Evolutionary conservation across 495 filamentous ascomycete genomes (phyloP), one percentile per base, ranked within the genome.

Genomic region (Jackrogersella minutella): DNA sequence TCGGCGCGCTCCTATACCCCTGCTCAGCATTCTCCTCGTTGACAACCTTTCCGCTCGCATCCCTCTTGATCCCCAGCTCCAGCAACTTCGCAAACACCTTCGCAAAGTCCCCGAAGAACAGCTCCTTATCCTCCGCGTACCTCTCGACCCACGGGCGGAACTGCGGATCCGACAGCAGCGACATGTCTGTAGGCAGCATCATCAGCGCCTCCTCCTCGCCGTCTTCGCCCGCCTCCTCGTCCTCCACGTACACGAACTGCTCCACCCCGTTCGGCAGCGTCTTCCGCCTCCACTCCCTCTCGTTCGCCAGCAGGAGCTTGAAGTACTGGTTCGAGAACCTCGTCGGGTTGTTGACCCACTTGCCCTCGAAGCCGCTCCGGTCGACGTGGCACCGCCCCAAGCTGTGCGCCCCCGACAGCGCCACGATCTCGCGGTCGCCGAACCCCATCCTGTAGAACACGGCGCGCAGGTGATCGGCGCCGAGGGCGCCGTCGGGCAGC

Each of bases 391-490:
- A 87, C n/a, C 86, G 78, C 1, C 85, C 85, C 4, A 88, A 75
- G 58, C 82, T 88, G 64, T 88, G 85, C 56, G 85, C 87, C n/a
- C 87, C 85, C 9, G 78, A 64, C 68, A 88, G 61, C 19, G 85
- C 86, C 2, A 89, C 86, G 44, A 88, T 87, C 74, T 89, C 85
- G 69, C 82, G 83, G 65, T 89, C 85, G 62, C 81, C 80, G 76
- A 88, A 88, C n/a, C 86, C 85, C 86, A 88, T 88, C 21, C 85
- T 81, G 69, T 83, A 77, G 73, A 88, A 88, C 70, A 89, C 81
- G 62, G 73, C 74, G 1, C 86, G 80, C 46, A 89, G 65, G 66
- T 89, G 85, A 21, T 84, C 84, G 16, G 85, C 79, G 33, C 85
- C 87, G 55, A 81, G 79, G 1, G 86, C 80, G n/a, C 73, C 86